Percentiles rank a stretch among this genome's conserved stretches.
Evolutionary conservation across 805 yeast genomes (phyloP).

Genomic region (Saturnispora besseyi): DNA sequence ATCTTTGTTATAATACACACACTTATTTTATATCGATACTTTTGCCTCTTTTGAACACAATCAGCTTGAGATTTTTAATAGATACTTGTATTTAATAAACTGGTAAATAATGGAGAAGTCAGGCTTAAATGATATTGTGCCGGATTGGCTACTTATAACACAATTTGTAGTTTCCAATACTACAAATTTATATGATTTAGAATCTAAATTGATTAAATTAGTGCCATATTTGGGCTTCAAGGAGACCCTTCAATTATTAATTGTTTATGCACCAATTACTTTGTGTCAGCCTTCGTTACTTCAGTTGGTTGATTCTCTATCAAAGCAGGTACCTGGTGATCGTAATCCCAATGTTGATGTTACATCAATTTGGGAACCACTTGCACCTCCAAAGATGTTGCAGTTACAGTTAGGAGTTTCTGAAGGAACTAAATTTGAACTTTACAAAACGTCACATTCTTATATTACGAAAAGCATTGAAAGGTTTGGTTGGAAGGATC

Average conservation of each 20-base stretch:
- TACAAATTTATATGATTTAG: neutral
- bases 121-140: neutral
- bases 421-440: neutral
- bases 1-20: no score
- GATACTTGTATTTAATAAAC: neutral
- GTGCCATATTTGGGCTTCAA: neutral
- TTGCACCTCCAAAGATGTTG: neutral
- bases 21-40: no score
- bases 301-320: neutral
- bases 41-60: no score
- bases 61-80: no score
- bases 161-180: conserved; percentile 1
- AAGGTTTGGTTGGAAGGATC: conserved; percentile 5
- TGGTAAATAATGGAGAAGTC: neutral
- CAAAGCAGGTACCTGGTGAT: neutral
- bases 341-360: neutral
- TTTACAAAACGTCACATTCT: neutral
- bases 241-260: neutral
- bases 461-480: neutral
- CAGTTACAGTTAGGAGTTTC: neutral
- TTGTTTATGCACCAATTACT: neutral
- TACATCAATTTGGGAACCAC: neutral
- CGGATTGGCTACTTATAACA: conserved; percentile 1
- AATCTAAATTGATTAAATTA: neutral
- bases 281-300: neutral